Conservation (phyloP, 2,329 filamentous ascomycete genomes). For the Colletotrichum sojae region DNA sequence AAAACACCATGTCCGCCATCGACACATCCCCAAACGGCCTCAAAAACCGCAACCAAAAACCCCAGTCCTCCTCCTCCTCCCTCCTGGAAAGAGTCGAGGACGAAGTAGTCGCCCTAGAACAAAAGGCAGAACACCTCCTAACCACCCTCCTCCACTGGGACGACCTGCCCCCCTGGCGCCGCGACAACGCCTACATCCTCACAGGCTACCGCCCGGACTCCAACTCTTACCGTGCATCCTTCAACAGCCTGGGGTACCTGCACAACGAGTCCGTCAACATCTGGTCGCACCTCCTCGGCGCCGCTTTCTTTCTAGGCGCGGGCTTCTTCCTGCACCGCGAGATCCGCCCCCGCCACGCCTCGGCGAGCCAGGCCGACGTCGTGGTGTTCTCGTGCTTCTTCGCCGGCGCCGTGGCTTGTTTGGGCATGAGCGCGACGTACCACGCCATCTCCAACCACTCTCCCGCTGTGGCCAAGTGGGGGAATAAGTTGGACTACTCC, state of each 20-base stretch:
- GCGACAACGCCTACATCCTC: slow-evolving; percentile 71
- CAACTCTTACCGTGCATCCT: slow-evolving; percentile 61
- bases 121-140: slow-evolving; percentile 56
- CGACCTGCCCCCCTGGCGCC: slow-evolving; percentile 71
- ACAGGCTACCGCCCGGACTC: slow-evolving; percentile 67
- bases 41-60: slow-evolving; percentile 17
- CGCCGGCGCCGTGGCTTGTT: slow-evolving; percentile 77
- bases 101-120: slow-evolving; percentile 49
- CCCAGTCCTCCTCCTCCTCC: not conserved
- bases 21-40: not conserved
- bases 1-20: slow-evolving; percentile 1
- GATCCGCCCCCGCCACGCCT: slow-evolving; percentile 76
- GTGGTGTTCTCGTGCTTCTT: slow-evolving; percentile 85
- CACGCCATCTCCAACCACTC: slow-evolving; percentile 92
- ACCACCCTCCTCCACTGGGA: slow-evolving; percentile 65
- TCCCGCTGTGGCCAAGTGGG: slow-evolving; percentile 80
- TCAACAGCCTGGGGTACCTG: slow-evolving; percentile 65
- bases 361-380: slow-evolving; percentile 75
- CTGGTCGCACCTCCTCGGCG: slow-evolving; percentile 76
- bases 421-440: slow-evolving; percentile 87
- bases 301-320: slow-evolving; percentile 68
- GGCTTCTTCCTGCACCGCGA: slow-evolving; percentile 68
- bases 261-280: slow-evolving; percentile 77
- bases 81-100: slow-evolving; percentile 48
- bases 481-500: slow-evolving; percentile 94